Conservation (phyloP, 2,329 filamentous ascomycete genomes). For the Beauveria brongniartii region DNA sequence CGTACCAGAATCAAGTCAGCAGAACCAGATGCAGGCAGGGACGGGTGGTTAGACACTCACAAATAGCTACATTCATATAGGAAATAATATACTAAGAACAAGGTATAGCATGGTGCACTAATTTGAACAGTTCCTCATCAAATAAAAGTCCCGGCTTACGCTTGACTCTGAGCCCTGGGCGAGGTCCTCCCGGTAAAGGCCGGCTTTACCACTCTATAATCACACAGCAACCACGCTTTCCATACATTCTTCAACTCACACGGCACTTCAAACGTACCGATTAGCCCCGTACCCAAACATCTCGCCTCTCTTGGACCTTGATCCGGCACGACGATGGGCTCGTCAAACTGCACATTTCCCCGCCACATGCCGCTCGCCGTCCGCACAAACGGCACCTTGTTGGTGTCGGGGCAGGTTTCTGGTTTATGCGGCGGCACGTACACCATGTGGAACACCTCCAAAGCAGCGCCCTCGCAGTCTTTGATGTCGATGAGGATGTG, state of each 20-base stretch:
- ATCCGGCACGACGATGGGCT: neutral
- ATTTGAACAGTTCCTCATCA: too few relatives aligned
- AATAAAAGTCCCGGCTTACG: too few relatives aligned
- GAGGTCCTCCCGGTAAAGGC: neutral
- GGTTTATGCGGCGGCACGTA: neutral
- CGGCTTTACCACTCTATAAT: neutral
- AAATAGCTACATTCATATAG: too few relatives aligned
- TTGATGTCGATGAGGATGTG: constrained; percentile 1
- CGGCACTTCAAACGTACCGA: neutral
- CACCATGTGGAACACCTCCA: constrained; percentile 1
- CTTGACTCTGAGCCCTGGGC: neutral
- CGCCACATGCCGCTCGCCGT: constrained; percentile 1
- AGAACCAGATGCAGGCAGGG: too few relatives aligned
- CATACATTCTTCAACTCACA: constrained; percentile 3
- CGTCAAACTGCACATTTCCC: neutral
- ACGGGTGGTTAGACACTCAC: too few relatives aligned
- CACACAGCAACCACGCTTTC: neutral
- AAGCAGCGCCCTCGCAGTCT: neutral
- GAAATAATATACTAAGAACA: too few relatives aligned
- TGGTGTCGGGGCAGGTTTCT: neutral
- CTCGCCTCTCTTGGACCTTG: neutral
- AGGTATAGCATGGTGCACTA: too few relatives aligned
- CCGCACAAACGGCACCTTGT: constrained; percentile 7
- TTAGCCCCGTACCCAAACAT: neutral
- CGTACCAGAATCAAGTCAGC: too few relatives aligned